These are phyloP conservation scores for Fusarium paranaense DNA, from an alignment of 2,329 filamentous ascomycete genomes.

Conservation along the genomic window DNA sequence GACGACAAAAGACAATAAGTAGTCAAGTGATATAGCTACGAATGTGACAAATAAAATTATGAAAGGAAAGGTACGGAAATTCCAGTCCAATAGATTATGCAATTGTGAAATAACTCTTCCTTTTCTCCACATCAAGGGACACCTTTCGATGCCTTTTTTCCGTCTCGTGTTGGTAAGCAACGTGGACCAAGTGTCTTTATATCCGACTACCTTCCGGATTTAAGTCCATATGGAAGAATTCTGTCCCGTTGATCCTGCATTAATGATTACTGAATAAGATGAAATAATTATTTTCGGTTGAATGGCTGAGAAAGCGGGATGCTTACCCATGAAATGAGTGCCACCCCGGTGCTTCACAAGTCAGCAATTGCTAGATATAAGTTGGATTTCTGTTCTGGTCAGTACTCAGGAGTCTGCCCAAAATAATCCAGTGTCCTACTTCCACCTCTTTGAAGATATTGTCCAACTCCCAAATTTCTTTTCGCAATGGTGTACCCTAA, in stretches of 20 bases:
- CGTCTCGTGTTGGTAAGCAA: neutral
- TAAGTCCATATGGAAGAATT: neutral
- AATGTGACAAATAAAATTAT: too few relatives aligned
- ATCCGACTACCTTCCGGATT: neutral
- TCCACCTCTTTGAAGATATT: neutral
- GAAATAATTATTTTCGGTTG: neutral
- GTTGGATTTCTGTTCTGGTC: neutral
- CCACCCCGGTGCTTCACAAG: neutral
- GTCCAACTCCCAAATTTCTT: neutral
- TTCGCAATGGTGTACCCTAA: neutral
- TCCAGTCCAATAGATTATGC: too few relatives aligned
- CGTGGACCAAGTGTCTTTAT: neutral
- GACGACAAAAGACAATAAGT: too few relatives aligned
- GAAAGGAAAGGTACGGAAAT: too few relatives aligned
- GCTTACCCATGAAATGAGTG: neutral
- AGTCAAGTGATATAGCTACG: too few relatives aligned
- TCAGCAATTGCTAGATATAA: neutral
- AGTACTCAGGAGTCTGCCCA: neutral
- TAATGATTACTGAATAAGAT: neutral
- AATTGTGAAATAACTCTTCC: too few relatives aligned
- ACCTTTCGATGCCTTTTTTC: neutral
- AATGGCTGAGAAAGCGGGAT: neutral
- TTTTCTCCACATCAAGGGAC: neutral
- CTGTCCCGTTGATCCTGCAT: neutral
- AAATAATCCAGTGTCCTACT: neutral